These are phyloP conservation scores for Saccharomycopsis schoenii DNA, from an alignment of 805 yeast species.

Conservation along the genomic window DNA sequence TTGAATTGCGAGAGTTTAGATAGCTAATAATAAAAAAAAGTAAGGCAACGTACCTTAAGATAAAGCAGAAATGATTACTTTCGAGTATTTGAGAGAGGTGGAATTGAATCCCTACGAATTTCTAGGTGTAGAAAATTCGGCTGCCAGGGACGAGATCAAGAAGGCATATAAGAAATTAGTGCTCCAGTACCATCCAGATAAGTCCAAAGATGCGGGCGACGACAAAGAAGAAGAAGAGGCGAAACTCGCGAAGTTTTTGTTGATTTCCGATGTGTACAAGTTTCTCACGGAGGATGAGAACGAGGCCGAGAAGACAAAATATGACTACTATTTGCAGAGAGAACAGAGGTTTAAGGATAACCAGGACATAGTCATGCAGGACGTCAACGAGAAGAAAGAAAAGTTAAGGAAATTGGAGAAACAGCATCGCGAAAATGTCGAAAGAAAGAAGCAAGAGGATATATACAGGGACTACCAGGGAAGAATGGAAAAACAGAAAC, in stretches of 20 bases:
- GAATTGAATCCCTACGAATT: conserved; percentile 10
- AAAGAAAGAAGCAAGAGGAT: neutral
- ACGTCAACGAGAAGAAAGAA: neutral
- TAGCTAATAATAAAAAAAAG: no score
- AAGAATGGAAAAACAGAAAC: conserved; percentile 1
- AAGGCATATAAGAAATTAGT: conserved; percentile 23
- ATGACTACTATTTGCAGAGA: conserved; percentile 40
- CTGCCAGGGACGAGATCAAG: conserved; percentile 7
- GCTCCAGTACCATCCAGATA: conserved; percentile 56
- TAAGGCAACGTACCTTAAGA: neutral
- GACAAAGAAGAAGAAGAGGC: conserved; percentile 38
- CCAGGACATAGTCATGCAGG: neutral
- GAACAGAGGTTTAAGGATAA: conserved; percentile 13
- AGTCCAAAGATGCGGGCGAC: conserved; percentile 31
- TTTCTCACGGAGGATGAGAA: conserved; percentile 31
- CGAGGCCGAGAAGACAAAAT: conserved; percentile 43
- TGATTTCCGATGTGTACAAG: conserved; percentile 59
- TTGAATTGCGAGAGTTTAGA: no score
- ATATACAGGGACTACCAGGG: neutral
- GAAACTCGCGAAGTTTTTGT: conserved; percentile 43
- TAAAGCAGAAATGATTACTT: neutral
- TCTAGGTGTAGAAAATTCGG: conserved; percentile 6
- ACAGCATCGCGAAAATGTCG: neutral
- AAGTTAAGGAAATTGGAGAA: neutral
- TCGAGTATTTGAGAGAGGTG: neutral